A percentile compares a stretch with the other conserved stretches of the same genome.
Conservation (phyloP, 2,329 filamentous ascomycete genomes). For the Stagonosporopsis cucurbitacearum region DNA sequence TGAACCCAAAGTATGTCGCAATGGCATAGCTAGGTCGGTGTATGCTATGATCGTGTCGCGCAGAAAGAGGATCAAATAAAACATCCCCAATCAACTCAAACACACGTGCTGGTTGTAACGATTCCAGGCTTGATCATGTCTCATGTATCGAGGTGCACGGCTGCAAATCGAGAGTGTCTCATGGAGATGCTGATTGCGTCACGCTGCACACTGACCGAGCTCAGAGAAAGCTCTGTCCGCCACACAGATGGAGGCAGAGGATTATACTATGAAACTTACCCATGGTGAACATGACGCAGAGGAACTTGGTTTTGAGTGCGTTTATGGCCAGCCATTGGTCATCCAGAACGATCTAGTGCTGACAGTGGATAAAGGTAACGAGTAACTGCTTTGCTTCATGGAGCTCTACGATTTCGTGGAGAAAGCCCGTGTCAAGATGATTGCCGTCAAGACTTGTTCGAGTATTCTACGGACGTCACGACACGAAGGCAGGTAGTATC, state of each 20-base stretch:
- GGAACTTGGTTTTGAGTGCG: conserved; percentile 2
- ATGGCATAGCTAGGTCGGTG: neutral
- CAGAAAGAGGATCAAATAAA: neutral
- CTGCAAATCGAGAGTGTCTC: neutral
- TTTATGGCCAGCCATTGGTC: conserved; percentile 5
- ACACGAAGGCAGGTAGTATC: neutral
- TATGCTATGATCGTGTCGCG: neutral
- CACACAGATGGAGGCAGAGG: conserved; percentile 9
- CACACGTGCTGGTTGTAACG: neutral
- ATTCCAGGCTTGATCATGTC: neutral
- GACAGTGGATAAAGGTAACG: neutral
- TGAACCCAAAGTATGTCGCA: too few relatives aligned
- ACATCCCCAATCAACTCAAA: neutral
- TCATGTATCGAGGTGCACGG: neutral
- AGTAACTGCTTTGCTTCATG: neutral
- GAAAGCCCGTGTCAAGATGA: conserved; percentile 6
- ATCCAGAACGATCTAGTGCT: neutral
- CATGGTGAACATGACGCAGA: conserved; percentile 8
- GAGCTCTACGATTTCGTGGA: conserved; percentile 21
- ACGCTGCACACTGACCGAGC: too few relatives aligned
- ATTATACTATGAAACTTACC: conserved; percentile 2
- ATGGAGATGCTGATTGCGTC: neutral
- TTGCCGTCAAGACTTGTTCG: neutral
- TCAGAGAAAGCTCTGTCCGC: conserved; percentile 7
- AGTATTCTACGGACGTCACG: neutral